Conservation (phyloP, 108 stramenopile genomes). For the Fragilariopsis cylindrus region DNA sequence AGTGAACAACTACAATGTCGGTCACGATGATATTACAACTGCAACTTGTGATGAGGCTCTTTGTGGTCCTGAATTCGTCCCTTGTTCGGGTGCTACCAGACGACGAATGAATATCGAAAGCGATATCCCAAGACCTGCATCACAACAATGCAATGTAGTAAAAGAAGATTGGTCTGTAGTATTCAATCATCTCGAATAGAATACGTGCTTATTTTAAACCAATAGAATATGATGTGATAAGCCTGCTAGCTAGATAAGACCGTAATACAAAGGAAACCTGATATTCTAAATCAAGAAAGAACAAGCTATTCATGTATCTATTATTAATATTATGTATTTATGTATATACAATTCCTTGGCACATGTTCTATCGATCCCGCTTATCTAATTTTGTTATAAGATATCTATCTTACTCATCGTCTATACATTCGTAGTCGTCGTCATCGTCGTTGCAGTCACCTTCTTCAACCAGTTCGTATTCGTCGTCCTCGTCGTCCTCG, state of each 20-base stretch:
- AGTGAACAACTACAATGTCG: constrained; percentile 48
- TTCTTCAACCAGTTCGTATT: not conserved
- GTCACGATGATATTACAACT: constrained; percentile 44
- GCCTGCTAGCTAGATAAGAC: no score
- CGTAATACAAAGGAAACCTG: no score
- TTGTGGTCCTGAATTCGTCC: constrained; percentile 53
- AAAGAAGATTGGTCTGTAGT: constrained; percentile 18
- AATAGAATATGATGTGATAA: no score
- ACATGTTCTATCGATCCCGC: no score
- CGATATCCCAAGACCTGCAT: constrained; percentile 34
- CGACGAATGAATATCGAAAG: constrained; percentile 45
- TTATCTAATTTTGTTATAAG: no score
- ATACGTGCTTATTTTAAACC: no score
- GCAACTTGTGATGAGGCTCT: constrained; percentile 49
- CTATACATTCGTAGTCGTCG: not conserved
- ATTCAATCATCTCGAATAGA: constrained; percentile 1
- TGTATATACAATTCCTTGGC: no score
- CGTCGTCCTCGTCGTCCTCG: not conserved
- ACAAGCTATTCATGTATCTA: no score
- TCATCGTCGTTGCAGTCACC: not conserved
- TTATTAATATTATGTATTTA: no score
- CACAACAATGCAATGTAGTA: constrained; percentile 11
- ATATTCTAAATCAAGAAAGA: no score
- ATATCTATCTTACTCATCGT: not conserved
- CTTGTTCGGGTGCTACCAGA: constrained; percentile 50